Evolutionary conservation across 495 filamentous ascomycete genomes (phyloP).

Genomic region (Neurospora sp.): DNA sequence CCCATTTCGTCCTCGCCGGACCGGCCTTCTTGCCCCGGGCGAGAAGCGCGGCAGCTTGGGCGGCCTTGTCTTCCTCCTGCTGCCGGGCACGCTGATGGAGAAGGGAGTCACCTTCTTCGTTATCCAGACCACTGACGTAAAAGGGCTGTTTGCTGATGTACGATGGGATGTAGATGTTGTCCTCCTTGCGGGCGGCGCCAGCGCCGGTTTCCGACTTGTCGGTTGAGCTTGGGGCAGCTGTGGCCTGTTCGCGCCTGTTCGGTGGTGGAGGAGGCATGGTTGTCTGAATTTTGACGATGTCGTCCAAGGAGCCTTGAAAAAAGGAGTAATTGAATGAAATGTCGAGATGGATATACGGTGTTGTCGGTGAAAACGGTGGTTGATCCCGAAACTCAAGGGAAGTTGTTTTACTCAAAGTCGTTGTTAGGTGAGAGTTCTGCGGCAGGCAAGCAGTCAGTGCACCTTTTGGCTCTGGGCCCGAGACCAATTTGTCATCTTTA

Average conservation of each 20-base stretch:
- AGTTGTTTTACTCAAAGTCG: not conserved
- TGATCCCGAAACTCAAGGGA: not conserved
- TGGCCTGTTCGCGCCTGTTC: slow-evolving; percentile 4
- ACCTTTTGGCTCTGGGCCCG: not conserved
- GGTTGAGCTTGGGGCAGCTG: not conserved
- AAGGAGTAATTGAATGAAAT: too few species aligned
- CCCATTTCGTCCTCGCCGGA: slow-evolving; percentile 86
- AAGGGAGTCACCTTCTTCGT: slow-evolving; percentile 73
- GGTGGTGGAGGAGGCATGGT: slow-evolving; percentile 12
- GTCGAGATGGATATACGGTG: too few species aligned
- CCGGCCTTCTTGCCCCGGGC: slow-evolving; percentile 60
- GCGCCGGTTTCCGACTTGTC: slow-evolving; percentile 21
- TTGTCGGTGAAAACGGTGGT: not conserved
- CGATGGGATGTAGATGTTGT: slow-evolving; percentile 96
- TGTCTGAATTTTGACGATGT: too few species aligned
- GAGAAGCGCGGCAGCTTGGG: slow-evolving; percentile 57
- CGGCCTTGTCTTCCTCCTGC: slow-evolving; percentile 54
- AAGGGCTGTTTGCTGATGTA: slow-evolving; percentile 99
- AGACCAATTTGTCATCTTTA: not conserved
- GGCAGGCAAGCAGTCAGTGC: not conserved
- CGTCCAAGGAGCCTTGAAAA: too few species aligned
- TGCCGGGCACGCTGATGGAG: slow-evolving; percentile 89
- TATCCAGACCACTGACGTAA: slow-evolving; percentile 70
- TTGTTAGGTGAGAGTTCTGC: not conserved
- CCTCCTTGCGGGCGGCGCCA: slow-evolving; percentile 56